Base-by-base conservation (phyloP, 768 basidiomycete species). In the Candolleomyces eurysporus region DNA sequence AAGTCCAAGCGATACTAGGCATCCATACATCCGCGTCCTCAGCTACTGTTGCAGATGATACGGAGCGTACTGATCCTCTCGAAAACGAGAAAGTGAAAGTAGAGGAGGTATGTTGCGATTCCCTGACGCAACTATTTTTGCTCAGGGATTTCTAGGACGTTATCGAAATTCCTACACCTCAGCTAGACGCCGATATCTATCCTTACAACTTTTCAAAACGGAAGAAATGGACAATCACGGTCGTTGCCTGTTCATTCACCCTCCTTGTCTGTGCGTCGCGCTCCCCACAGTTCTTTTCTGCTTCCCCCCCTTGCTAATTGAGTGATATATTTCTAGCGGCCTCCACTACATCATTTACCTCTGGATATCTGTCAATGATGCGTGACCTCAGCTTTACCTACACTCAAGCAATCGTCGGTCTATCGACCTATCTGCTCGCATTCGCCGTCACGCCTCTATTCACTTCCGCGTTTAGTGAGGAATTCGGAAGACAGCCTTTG, bases 401-500 rank as follows among this genome's bases (percentile, higher is more conserved):
- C 7, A 77, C 82, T 32, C 73, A 78, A 56, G 82, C 81, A 0
- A 79, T 79, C 0, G 68, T 83, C 36, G 84, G 82, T 10, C 69
- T 85, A 26, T 78, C 79, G 59, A 73, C 84, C 31, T 90, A 79
- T 69, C 73, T 83, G 0, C 67, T 90, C 7, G 88, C 87, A 3
- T 90, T 90, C 63, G 85, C 78, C 16, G 42, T 89, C 21, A 72
- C 85, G 16, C 88, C 89, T 0, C 82, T 90, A 4, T 72, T 90
- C 17, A 83, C 88, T 0, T 85, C 89, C 17, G 82, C 88, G 0
- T 82, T 90, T 63, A 89, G 87, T 67, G 89, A 91, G 66, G 89
- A 91, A 66, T 85, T 89, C 60, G 89, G 89, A 13, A 73, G 89
- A 46, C 81, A 82, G 52, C 85, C 83, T 1, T 62, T 90, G 1